Percentiles rank a stretch among this genome's conserved stretches.
Conservation (phyloP, 1,284 basidiomycete species). For the Sanghuangporus sanghuang region DNA sequence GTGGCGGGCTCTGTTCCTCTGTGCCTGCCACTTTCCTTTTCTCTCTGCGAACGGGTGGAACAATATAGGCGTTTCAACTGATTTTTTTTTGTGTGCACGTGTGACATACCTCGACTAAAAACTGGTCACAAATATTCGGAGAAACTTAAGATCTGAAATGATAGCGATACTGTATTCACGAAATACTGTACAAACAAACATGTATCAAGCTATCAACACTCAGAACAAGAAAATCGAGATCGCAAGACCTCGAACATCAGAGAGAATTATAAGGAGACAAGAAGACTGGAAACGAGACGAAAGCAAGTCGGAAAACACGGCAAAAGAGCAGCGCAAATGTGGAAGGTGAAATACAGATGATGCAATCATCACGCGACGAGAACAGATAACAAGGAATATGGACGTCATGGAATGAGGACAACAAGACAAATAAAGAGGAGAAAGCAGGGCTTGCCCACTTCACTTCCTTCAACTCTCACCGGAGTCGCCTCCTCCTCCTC, state of each 20-base stretch:
- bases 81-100: conserved; percentile 19
- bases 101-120: background rate
- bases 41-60: conserved; percentile 11
- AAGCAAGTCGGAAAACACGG: background rate
- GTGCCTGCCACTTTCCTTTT: background rate
- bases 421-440: background rate
- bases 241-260: background rate
- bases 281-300: background rate
- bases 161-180: too few species aligned
- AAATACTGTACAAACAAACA: too few species aligned
- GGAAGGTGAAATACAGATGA: background rate
- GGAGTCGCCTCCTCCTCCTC: background rate
- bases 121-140: too few species aligned
- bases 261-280: background rate
- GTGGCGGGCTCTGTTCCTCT: background rate
- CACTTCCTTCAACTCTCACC: background rate
- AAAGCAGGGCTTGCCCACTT: too few species aligned
- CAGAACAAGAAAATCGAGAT: too few species aligned
- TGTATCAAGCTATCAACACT: too few species aligned
- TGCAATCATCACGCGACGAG: background rate
- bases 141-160: too few species aligned
- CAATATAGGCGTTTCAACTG: conserved; percentile 22
- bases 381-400: background rate
- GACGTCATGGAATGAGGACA: background rate
- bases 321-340: background rate